Evolutionary conservation across 2,329 filamentous ascomycete genomes (phyloP).

Genomic region (Fusarium luffae): DNA sequence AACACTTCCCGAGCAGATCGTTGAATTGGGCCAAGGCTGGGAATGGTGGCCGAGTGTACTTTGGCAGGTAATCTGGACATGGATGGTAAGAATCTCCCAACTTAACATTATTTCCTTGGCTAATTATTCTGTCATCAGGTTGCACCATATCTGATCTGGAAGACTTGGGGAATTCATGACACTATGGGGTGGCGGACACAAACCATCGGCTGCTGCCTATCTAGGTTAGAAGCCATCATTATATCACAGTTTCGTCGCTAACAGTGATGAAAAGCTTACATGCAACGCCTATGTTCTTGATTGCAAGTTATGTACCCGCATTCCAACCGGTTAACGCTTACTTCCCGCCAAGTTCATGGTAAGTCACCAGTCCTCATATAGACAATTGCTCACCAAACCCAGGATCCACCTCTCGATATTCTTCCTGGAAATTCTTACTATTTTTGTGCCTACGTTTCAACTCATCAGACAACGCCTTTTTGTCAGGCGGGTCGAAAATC

Average conservation of each 20-base stretch:
- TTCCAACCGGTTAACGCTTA: constrained; percentile 64
- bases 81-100: constrained; percentile 54
- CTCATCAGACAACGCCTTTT: constrained; percentile 58
- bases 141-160: constrained; percentile 69
- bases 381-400: background rate
- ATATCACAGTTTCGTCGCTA: background rate
- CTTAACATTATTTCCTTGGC: background rate
- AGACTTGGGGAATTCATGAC: constrained; percentile 69
- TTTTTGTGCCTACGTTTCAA: constrained; percentile 71
- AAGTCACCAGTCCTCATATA: constrained; percentile 59
- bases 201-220: constrained; percentile 63
- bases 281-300: constrained; percentile 73
- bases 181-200: constrained; percentile 73
- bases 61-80: constrained; percentile 72
- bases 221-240: constrained; percentile 49
- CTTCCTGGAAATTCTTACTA: constrained; percentile 52
- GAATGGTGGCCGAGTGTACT: constrained; percentile 72
- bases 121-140: constrained; percentile 3
- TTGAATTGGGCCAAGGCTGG: constrained; percentile 63
- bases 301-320: constrained; percentile 63
- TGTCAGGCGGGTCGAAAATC: constrained; percentile 45
- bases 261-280: constrained; percentile 58
- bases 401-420: constrained; percentile 61
- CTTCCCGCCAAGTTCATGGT: constrained; percentile 70
- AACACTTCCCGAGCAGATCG: constrained; percentile 53